Conservation (phyloP, 805 yeast species). For the Wickerhamiella domercqiae region DNA sequence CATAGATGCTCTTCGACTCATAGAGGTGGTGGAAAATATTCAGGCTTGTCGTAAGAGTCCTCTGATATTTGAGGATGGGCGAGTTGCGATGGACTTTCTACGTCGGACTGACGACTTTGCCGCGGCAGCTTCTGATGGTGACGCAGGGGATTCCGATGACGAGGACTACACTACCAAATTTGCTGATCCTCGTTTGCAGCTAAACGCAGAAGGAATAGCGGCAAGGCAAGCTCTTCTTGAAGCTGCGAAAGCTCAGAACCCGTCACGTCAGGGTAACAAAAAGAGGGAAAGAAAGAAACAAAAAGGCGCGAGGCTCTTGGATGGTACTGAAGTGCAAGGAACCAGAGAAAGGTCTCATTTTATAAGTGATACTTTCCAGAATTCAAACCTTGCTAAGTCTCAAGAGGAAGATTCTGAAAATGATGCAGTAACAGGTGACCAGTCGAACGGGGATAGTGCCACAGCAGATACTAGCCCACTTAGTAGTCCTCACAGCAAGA, state of each 20-base stretch:
- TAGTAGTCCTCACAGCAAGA: too few species aligned
- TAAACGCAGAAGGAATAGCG: too few species aligned
- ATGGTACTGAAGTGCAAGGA: too few species aligned
- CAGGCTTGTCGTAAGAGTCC: slow-evolving; percentile 28
- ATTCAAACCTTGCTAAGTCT: too few species aligned
- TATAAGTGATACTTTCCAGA: too few species aligned
- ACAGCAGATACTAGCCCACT: too few species aligned
- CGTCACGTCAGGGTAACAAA: too few species aligned
- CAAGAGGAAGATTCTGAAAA: too few species aligned
- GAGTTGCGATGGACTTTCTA: slow-evolving; percentile 25
- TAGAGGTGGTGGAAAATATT: slow-evolving; percentile 26
- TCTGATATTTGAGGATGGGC: slow-evolving; percentile 26
- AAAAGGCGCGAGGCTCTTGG: background rate
- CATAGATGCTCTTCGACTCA: slow-evolving; percentile 23
- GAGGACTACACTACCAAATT: slow-evolving; percentile 13
- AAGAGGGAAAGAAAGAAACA: background rate
- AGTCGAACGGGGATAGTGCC: too few species aligned
- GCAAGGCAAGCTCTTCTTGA: too few species aligned
- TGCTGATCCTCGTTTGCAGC: slow-evolving; percentile 16
- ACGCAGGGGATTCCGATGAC: slow-evolving; percentile 24
- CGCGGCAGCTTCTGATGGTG: background rate
- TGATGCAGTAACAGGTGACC: background rate
- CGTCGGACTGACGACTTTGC: slow-evolving; percentile 5
- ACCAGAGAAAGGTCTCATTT: too few species aligned
- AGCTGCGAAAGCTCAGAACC: too few species aligned